Evolutionary conservation across 257 asterid species (phyloP), one percentile per base, ranked within the genome.

Genomic region (Solanum stenotomum): DNA sequence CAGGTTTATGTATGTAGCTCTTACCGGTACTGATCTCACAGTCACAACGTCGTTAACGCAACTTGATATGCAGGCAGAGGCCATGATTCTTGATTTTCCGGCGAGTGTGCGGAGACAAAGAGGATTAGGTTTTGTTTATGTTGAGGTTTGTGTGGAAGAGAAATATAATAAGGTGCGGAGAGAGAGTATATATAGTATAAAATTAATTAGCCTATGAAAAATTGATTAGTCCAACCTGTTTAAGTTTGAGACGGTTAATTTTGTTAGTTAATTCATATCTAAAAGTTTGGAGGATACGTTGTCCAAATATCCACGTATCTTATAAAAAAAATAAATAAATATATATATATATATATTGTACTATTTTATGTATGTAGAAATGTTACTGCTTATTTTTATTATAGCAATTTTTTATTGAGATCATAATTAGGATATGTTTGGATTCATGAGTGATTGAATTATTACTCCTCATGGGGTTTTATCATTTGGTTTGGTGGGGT

Each of bases 1-100:
- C 68, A 94, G 94, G 91, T 91, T 96, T n/a, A 92, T 92, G 23
- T 95, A 94, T 38, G 92, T 94, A 68, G 96, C 98, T 83, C 98
- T 89, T 14, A 93, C 91, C 1, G 98, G 98, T 6, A 10, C 16
- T 74, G 74, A 87, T 44, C 91, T 88, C 20, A 93, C 84, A 5
- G 94, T 86, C 5, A 78, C 86, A 18, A 81, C 14, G 35, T 96
- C 98, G 3, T 89, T 86, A 34, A 90, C 91, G 67, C 96, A 93
- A 70, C 87, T 92, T 40, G 97, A 88, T 87, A 92, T 94, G 94
- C 98, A 96, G 16, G 88, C 76, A 9, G 94, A 90, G 46, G 92
- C 63, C 94, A 91, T 91, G 22, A 33, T 68, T 52, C 75, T 35
- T 87, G 37, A 25, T 29, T 46, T 83, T 56, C 10, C 20, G 49